Evolutionary conservation across 768 basidiomycete species (phyloP).

Genomic region (Termitomyces sp.): DNA sequence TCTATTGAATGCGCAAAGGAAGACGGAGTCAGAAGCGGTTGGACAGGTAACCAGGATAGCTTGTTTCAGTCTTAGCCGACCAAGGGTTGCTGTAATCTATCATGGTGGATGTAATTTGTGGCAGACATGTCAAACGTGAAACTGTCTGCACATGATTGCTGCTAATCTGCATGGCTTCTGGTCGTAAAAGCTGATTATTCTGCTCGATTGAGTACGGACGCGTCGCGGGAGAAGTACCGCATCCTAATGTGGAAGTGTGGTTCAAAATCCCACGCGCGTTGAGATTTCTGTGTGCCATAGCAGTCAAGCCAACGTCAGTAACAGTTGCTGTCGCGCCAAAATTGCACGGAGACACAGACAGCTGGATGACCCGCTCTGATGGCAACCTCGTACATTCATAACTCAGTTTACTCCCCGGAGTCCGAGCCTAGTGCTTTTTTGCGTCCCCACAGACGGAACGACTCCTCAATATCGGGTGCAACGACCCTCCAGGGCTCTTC

Average conservation of each 20-base stretch:
- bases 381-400: slow-evolving; percentile 57
- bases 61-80: neutral
- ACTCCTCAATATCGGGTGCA: slow-evolving; percentile 30
- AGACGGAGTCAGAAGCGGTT: no score
- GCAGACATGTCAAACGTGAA: neutral
- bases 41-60: neutral
- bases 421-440: slow-evolving; percentile 22
- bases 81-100: neutral
- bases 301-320: neutral
- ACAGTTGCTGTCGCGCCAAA: neutral
- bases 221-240: slow-evolving; percentile 4
- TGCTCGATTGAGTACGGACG: slow-evolving; percentile 8
- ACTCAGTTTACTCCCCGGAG: slow-evolving; percentile 40
- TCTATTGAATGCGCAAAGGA: no score
- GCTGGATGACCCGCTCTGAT: slow-evolving; percentile 29
- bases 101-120: neutral
- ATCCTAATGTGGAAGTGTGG: slow-evolving; percentile 10
- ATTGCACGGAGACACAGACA: neutral
- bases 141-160: neutral
- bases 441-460: slow-evolving; percentile 37
- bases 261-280: no score
- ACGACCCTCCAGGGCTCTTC: slow-evolving; percentile 31
- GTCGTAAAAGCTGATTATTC: neutral
- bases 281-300: slow-evolving; percentile 7
- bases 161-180: neutral